phyloP scores from a whole-genome alignment of 2,329 filamentous ascomycete species.

The Arthrinium puccinioides region DNA sequence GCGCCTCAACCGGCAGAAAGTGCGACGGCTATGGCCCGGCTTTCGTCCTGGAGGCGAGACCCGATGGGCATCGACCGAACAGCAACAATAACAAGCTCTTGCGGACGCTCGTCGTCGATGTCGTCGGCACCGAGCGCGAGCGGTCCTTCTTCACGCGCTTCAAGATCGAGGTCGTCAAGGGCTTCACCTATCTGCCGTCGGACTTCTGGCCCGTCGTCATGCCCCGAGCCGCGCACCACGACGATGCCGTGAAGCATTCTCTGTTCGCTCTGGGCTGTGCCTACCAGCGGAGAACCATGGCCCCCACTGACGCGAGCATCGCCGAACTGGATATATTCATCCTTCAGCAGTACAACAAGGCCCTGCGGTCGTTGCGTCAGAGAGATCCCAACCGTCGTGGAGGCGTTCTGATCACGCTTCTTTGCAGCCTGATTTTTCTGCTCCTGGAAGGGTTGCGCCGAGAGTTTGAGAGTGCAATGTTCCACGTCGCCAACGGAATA shows the following conservation, averaged over 20 bases:
- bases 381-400: background rate
- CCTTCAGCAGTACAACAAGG: background rate
- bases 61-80: background rate
- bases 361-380: background rate
- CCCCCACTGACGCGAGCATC: background rate
- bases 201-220: background rate
- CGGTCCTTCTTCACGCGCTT: background rate
- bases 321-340: background rate
- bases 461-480: background rate
- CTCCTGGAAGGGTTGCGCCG: no score
- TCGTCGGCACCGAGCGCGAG: background rate
- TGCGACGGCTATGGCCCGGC: background rate
- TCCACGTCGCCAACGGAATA: background rate
- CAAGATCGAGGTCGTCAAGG: background rate
- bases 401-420: background rate
- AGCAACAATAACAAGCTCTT: background rate
- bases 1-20: background rate
- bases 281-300: background rate
- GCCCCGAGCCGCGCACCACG: background rate
- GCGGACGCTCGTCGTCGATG: background rate
- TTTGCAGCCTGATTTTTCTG: background rate
- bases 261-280: background rate
- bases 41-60: background rate
- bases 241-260: background rate
- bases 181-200: background rate